Conservation (phyloP, 371 early-diverging fungal species). For the Zancudomyces culisetae region DNA sequence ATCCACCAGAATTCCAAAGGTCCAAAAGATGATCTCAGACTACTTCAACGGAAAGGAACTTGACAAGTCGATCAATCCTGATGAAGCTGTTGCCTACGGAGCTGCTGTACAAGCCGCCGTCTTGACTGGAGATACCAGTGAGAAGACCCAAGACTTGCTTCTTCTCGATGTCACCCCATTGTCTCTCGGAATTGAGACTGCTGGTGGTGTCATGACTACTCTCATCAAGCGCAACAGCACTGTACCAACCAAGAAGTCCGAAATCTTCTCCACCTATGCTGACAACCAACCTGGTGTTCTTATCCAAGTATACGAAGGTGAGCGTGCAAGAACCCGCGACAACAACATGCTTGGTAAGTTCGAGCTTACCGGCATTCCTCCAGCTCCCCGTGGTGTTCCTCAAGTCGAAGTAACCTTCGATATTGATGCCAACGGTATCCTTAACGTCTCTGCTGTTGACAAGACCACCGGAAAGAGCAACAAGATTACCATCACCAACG, state of each 20-base stretch:
- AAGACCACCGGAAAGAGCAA: conserved; percentile 84
- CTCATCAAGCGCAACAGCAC: conserved; percentile 94
- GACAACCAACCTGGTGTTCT: conserved; percentile 97
- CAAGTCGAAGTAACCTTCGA: conserved; percentile 97
- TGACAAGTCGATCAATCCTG: conserved; percentile 95
- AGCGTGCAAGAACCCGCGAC: conserved; percentile 89
- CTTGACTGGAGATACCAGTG: conserved; percentile 74
- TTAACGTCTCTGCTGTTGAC: conserved; percentile 91
- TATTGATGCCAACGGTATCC: conserved; percentile 93
- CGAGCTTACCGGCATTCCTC: conserved; percentile 87
- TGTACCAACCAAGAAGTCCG: conserved; percentile 92
- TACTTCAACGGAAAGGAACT: conserved; percentile 96
- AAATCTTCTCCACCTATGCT: conserved; percentile 93
- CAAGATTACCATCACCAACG: conserved; percentile 95
- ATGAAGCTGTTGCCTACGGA: conserved; percentile 97
- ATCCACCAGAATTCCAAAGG: conserved; percentile 99
- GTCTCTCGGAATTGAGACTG: conserved; percentile 75
- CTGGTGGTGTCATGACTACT: conserved; percentile 92
- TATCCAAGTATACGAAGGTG: conserved; percentile 96
- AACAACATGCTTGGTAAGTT: conserved; percentile 94
- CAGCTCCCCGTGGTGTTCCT: conserved; percentile 93
- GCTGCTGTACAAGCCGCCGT: conserved; percentile 97
- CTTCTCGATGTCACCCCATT: conserved; percentile 68
- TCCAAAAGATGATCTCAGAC: conserved; percentile 92
- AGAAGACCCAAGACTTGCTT: conserved; percentile 66